These are phyloP conservation scores for Nigrospora osmanthi DNA, from an alignment of 2,329 filamentous ascomycete species.

Conservation along the genomic window DNA sequence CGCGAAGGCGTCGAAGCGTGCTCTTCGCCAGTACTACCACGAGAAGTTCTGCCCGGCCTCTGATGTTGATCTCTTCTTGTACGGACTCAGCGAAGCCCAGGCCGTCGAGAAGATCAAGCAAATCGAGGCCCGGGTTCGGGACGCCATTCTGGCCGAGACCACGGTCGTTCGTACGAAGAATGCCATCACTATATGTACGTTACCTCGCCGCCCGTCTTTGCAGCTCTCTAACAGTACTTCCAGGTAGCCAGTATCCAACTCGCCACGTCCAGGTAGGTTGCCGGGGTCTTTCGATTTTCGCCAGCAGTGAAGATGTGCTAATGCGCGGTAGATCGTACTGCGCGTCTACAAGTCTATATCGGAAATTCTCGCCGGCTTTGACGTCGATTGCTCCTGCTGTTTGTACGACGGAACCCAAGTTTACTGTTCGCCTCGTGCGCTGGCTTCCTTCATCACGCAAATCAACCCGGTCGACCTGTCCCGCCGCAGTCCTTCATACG, in stretches of 20 bases:
- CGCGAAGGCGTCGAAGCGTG: constrained; percentile 54
- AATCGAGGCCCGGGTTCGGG: constrained; percentile 67
- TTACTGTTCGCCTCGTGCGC: constrained; percentile 67
- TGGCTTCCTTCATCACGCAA: constrained; percentile 76
- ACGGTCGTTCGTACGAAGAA: constrained; percentile 82
- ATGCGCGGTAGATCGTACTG: constrained; percentile 63
- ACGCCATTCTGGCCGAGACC: constrained; percentile 74
- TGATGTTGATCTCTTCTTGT: constrained; percentile 81
- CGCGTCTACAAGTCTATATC: constrained; percentile 78
- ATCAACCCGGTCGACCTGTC: constrained; percentile 73
- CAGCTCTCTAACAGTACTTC: constrained; percentile 2
- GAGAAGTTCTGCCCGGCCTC: constrained; percentile 74
- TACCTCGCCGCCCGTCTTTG: not conserved
- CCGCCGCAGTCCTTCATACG: constrained; percentile 76
- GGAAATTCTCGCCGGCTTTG: constrained; percentile 81
- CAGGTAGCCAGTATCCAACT: constrained; percentile 70
- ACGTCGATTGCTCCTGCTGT: constrained; percentile 76
- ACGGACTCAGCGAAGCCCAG: constrained; percentile 68
- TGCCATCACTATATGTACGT: constrained; percentile 64
- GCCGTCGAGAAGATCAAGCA: constrained; percentile 77
- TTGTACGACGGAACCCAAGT: constrained; percentile 78
- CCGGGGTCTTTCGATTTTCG: not conserved
- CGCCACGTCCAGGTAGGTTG: constrained; percentile 59
- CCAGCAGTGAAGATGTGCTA: not conserved
- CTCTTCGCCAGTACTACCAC: constrained; percentile 69